A percentile compares a stretch with the other conserved stretches of the same genome.
phyloP scores from a whole-genome alignment of 164 flowering plant genomes.

The Chloranthus sessilifolius region DNA sequence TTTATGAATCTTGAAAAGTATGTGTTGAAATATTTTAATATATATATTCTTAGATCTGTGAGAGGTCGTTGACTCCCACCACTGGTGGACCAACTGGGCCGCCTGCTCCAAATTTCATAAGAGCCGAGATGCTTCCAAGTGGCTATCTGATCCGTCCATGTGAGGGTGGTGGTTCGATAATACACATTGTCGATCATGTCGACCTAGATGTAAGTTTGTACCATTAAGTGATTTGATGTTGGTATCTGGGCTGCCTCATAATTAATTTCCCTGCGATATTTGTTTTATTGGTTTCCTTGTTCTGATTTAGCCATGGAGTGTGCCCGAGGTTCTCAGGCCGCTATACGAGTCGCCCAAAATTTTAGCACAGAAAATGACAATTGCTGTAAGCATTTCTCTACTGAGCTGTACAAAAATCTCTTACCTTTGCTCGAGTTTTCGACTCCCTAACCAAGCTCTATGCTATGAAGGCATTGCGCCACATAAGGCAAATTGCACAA shows the following conservation, averaged over 20 bases:
- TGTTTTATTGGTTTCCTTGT: background rate
- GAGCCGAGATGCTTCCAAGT: slow-evolving; percentile 79
- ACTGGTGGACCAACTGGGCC: slow-evolving; percentile 73
- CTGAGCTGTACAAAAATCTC: background rate
- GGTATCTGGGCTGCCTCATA: background rate
- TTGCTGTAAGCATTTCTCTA: slow-evolving; percentile 42
- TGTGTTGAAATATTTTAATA: background rate
- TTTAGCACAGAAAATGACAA: slow-evolving; percentile 75
- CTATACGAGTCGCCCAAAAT: slow-evolving; percentile 75
- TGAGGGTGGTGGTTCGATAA: slow-evolving; percentile 85
- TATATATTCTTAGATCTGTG: slow-evolving; percentile 53
- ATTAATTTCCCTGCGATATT: background rate
- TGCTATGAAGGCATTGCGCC: slow-evolving; percentile 54
- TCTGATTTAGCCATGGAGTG: slow-evolving; percentile 54
- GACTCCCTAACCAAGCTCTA: background rate
- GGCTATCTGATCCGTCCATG: slow-evolving; percentile 79
- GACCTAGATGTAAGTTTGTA: slow-evolving; percentile 59
- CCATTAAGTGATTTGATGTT: background rate
- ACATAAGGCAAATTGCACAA: slow-evolving; percentile 72
- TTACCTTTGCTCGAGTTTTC: background rate
- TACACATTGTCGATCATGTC: slow-evolving; percentile 82
- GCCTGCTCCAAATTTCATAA: slow-evolving; percentile 43
- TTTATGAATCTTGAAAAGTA: background rate
- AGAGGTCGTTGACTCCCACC: slow-evolving; percentile 65
- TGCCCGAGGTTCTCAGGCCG: slow-evolving; percentile 81